Conservation (phyloP, 371 early-diverging fungal species). For the Mortierella sp. region DNA sequence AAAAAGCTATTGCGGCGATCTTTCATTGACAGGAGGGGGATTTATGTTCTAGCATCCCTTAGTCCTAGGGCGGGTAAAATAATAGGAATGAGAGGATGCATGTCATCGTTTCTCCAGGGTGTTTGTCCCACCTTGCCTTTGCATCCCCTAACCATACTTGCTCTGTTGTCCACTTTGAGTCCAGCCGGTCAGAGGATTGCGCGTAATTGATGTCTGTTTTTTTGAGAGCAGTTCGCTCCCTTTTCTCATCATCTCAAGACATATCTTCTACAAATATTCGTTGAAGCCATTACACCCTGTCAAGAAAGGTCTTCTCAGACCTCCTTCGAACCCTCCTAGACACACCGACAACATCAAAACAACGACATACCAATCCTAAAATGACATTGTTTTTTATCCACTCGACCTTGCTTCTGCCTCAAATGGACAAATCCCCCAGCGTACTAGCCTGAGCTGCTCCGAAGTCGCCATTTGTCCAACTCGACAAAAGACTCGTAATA, state of each 20-base stretch:
- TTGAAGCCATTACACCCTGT: not conserved
- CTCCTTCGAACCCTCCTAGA: not conserved
- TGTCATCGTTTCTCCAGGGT: not conserved
- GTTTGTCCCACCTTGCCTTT: not conserved
- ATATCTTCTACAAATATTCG: not conserved
- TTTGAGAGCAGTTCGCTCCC: not conserved
- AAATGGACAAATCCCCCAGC: not conserved
- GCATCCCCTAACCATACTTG: not conserved
- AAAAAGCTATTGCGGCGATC: no score
- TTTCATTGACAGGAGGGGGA: no score
- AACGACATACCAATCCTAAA: not conserved
- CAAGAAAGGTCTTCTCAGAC: not conserved
- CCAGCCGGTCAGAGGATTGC: not conserved
- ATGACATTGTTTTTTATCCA: constrained; percentile 9
- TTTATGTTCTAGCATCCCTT: no score
- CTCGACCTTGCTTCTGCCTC: not conserved
- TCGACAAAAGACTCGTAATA: constrained; percentile 1
- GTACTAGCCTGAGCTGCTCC: no score
- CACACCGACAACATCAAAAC: no score
- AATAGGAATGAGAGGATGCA: no score
- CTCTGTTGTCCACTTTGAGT: no score
- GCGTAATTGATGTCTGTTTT: not conserved
- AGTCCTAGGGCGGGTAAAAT: not conserved
- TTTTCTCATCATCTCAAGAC: not conserved
- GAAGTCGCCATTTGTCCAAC: not conserved